Conservation (phyloP, 1,139 yeast genomes). For the Kodamaea ohmeri region DNA sequence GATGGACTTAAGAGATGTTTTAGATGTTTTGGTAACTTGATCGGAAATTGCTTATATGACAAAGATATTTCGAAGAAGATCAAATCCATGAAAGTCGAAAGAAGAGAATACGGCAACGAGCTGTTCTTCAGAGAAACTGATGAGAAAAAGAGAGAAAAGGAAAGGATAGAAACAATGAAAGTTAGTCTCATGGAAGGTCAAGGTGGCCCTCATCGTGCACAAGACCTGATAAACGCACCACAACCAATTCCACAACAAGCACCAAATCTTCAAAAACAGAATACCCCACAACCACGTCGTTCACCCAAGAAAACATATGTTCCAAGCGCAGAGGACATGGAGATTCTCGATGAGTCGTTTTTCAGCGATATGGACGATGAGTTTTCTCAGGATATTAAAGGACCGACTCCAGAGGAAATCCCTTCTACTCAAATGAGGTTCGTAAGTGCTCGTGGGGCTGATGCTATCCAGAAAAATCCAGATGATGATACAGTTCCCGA, state of each 20-base stretch:
- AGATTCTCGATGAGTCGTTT: slow-evolving; percentile 62
- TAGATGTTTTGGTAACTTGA: slow-evolving; percentile 74
- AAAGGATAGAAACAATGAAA: slow-evolving; percentile 13
- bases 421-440: slow-evolving; percentile 28
- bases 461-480: slow-evolving; percentile 45
- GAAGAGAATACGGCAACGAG: slow-evolving; percentile 51
- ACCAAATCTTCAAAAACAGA: neutral
- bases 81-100: slow-evolving; percentile 50
- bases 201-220: neutral
- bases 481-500: slow-evolving; percentile 36
- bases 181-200: slow-evolving; percentile 15
- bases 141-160: slow-evolving; percentile 30
- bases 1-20: slow-evolving; percentile 77
- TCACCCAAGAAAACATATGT: slow-evolving; percentile 14
- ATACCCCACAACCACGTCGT: slow-evolving; percentile 1
- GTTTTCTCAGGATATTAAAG: slow-evolving; percentile 6
- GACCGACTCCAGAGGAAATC: slow-evolving; percentile 6
- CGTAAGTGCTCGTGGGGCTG: slow-evolving; percentile 60
- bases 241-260: neutral
- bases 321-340: slow-evolving; percentile 24
- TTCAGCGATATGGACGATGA: slow-evolving; percentile 50
- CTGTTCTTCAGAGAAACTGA: slow-evolving; percentile 41
- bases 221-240: neutral
- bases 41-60: slow-evolving; percentile 79
- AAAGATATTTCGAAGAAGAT: slow-evolving; percentile 60